phyloP scores from a whole-genome alignment of 805 yeast species.

The Saccharomycopsis sp. region DNA sequence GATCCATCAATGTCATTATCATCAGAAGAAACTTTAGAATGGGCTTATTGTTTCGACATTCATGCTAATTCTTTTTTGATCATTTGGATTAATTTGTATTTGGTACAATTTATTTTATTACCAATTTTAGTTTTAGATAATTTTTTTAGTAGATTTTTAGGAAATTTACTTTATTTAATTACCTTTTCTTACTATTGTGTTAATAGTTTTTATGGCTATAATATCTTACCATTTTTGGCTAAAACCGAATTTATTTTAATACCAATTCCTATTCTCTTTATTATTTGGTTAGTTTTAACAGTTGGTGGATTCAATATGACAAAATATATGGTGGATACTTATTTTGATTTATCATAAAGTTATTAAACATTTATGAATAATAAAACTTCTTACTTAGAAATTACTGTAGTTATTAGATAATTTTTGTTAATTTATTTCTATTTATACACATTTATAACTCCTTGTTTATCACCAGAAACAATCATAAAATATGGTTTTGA shows the following conservation, averaged over 20 bases:
- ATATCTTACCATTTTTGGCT: slow-evolving; percentile 57
- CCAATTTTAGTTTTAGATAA: slow-evolving; percentile 60
- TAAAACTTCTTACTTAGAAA: not conserved
- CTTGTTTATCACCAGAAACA: slow-evolving; percentile 57
- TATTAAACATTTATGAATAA: too few species aligned
- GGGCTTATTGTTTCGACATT: slow-evolving; percentile 92
- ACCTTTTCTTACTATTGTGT: slow-evolving; percentile 69
- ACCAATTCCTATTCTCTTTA: slow-evolving; percentile 51
- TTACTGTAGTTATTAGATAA: not conserved
- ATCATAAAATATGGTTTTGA: slow-evolving; percentile 47
- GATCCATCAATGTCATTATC: slow-evolving; percentile 19
- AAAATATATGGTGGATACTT: slow-evolving; percentile 42
- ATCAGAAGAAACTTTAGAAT: slow-evolving; percentile 49
- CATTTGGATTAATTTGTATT: slow-evolving; percentile 67
- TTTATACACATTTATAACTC: slow-evolving; percentile 50
- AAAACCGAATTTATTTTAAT: slow-evolving; percentile 50
- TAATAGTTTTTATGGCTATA: slow-evolving; percentile 82
- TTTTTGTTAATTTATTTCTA: slow-evolving; percentile 18
- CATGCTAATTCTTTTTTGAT: slow-evolving; percentile 85
- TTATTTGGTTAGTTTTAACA: slow-evolving; percentile 48
- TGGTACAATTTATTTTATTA: slow-evolving; percentile 61
- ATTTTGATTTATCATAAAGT: too few species aligned
- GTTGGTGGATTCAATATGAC: slow-evolving; percentile 67
- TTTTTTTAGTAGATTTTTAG: slow-evolving; percentile 60
- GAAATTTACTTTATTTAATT: slow-evolving; percentile 67